Conservation (phyloP, 331 rosid genomes). For the Erythrophleum ivorense region DNA sequence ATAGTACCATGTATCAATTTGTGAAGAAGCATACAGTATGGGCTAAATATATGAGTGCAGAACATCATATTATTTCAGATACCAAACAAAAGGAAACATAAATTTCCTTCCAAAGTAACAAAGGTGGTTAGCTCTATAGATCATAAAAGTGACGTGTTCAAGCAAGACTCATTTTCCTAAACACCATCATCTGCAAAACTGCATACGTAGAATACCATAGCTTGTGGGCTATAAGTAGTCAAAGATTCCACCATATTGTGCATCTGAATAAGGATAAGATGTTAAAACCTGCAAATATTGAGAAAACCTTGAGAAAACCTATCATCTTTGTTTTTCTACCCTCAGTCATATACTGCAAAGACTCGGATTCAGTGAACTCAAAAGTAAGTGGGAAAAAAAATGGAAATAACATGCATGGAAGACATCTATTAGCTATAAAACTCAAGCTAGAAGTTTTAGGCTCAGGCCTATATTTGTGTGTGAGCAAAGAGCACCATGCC, state of each 20-base stretch:
- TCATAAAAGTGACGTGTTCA: background rate
- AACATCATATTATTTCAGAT: background rate
- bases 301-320: constrained; percentile 37
- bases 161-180: background rate
- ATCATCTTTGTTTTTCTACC: constrained; percentile 16
- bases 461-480: constrained; percentile 1
- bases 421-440: constrained; percentile 24
- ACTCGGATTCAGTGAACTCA: background rate
- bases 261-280: constrained; percentile 66
- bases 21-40: background rate
- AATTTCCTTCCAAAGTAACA: background rate
- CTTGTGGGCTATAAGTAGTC: constrained; percentile 58
- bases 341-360: background rate
- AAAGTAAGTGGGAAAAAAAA: too few species aligned
- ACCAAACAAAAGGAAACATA: constrained; percentile 21
- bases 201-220: constrained; percentile 63
- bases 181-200: background rate
- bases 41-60: background rate
- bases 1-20: background rate
- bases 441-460: constrained; percentile 18
- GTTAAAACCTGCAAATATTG: constrained; percentile 68
- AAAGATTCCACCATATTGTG: constrained; percentile 67
- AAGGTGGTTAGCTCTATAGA: background rate
- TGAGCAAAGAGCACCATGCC: too few species aligned
- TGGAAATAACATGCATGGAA: background rate